Evolutionary conservation across 129 eudicot species (phyloP).

Genomic region (Escallonia rubra): DNA sequence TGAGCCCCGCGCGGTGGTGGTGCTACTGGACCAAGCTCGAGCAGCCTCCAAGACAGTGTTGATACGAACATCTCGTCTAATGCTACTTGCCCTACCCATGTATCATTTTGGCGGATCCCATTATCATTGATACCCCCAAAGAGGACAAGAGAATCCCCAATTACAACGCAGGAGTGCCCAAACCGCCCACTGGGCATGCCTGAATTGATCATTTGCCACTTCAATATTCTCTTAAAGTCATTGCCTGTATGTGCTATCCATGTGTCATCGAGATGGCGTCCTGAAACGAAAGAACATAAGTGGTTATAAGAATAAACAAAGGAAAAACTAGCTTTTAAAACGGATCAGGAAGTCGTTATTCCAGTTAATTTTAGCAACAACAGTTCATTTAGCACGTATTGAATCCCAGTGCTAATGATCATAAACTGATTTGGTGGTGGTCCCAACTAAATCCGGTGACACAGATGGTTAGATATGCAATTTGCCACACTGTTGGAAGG

Average conservation of each 20-base stretch:
- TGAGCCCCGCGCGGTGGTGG: constrained; percentile 98
- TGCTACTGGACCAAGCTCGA: constrained; percentile 51
- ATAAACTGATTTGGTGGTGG: neutral
- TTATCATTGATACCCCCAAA: constrained; percentile 95
- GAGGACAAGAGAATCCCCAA: constrained; percentile 57
- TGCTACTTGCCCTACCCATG: constrained; percentile 67
- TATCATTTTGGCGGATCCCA: constrained; percentile 89
- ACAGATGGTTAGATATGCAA: no score
- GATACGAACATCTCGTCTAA: constrained; percentile 17
- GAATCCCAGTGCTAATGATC: neutral
- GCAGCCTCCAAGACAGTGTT: constrained; percentile 71
- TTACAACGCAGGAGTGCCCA: constrained; percentile 83
- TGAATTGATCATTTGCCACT: constrained; percentile 62
- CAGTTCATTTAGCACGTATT: no score
- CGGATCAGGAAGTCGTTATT: neutral
- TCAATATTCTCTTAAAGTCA: constrained; percentile 25
- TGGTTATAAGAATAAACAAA: neutral
- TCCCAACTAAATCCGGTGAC: neutral
- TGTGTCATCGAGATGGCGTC: constrained; percentile 95
- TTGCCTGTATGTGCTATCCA: constrained; percentile 68
- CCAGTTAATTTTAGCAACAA: neutral
- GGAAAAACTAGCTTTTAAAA: neutral
- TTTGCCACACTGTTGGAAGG: no score
- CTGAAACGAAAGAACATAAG: constrained; percentile 32
- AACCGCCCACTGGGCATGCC: constrained; percentile 85